Base-by-base conservation (phyloP, 495 filamentous ascomycete genomes). In the Penicilliopsis zonata region DNA sequence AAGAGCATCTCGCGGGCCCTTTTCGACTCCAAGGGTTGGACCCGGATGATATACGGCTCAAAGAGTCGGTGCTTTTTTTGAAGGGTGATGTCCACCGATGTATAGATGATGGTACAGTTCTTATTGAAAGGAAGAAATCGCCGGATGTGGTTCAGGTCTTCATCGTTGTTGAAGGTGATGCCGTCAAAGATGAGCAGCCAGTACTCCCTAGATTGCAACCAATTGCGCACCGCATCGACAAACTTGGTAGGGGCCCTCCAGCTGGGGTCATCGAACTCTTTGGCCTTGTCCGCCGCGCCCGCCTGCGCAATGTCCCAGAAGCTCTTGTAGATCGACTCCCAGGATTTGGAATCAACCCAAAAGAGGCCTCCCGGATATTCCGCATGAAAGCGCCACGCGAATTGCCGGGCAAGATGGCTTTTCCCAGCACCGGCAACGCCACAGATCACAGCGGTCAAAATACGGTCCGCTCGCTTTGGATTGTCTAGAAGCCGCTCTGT, bases 111-210 rank as follows among this genome's bases (percentile, higher is more conserved):
- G 42, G 74, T 75, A 12, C 78, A 80, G 30, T 73, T 65, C 35
- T 58, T 65, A 13, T 71, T 72, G 46, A 79, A 78, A 0, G 83
- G 83, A 7, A 90, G 71, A 41, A 80, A 84, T 23, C 72, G 60
- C 22, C 63, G 55, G 8, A 87, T 61, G 4, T 65, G 57, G 18
- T 69, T 70, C 3, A 70, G 49, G 21, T 76, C 74, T 6, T 61
- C 60, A 14, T 73, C 65, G 18, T 58, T 51, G 31, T 77, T 72
- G 34, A 86, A 79, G 15, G 68, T 74, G 9, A 86, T 61, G 0
- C 82, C 83, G 41, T 90, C 83, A 18, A 87, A 66, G 3, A 88
- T 63, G 32, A 90, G 52, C 5, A 90, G 59, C 83, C 83, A 90
- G 5, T 76, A 69, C 3, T 75, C 59, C n/a, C 71, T 71, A 17